Percentiles rank a stretch among this genome's conserved stretches.
These are phyloP conservation scores for Vairimorpha necatrix DNA, from an alignment of 371 early-diverging fungal species.

Conservation along the genomic window DNA sequence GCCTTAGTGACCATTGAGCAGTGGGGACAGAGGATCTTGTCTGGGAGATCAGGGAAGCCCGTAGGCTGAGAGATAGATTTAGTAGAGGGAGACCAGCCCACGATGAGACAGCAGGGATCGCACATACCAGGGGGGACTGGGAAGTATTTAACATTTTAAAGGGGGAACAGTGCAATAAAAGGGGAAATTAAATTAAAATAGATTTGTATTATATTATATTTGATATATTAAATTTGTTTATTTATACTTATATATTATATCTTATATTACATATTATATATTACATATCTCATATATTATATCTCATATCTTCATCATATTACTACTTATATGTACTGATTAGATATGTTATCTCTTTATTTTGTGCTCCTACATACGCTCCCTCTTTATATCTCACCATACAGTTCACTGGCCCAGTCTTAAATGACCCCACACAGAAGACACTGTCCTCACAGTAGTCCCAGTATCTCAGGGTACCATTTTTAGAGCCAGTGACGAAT, in stretches of 20 bases:
- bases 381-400: neutral
- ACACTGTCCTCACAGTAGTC: constrained; percentile 39
- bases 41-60: constrained; percentile 33
- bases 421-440: constrained; percentile 24
- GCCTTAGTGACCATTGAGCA: constrained; percentile 27
- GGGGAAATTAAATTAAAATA: too few species aligned
- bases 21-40: constrained; percentile 35
- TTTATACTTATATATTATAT: too few species aligned
- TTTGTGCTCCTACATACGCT: neutral
- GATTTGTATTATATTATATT: too few species aligned
- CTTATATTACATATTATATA: too few species aligned
- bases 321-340: neutral
- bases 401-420: neutral
- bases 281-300: too few species aligned
- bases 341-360: neutral
- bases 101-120: constrained; percentile 20
- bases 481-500: constrained; percentile 47
- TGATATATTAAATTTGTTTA: too few species aligned
- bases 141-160: too few species aligned
- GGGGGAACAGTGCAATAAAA: too few species aligned
- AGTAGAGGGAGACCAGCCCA: neutral
- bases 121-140: neutral
- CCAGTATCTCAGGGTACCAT: constrained; percentile 48
- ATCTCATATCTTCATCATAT: too few species aligned
- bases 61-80: constrained; percentile 23